Evolutionary conservation across 1,284 basidiomycete species (phyloP).

Genomic region (Cutaneotrichosporon sp.): DNA sequence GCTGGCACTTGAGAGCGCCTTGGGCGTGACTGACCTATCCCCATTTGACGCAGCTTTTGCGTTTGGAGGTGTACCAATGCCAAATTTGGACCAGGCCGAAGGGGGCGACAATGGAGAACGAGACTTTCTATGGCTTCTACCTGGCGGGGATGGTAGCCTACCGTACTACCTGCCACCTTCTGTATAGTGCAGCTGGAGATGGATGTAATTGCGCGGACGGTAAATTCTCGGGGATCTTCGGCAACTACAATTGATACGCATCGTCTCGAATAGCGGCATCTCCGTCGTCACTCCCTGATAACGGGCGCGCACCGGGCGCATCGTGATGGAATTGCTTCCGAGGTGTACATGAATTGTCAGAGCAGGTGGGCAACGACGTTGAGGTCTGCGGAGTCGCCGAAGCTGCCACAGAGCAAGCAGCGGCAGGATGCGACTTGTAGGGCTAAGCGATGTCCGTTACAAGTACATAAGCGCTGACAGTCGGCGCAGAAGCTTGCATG

Average conservation of each 20-base stretch:
- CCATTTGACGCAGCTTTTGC: conserved; percentile 3
- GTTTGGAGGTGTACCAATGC: conserved; percentile 3
- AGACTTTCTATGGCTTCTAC: conserved; percentile 6
- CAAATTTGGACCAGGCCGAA: neutral
- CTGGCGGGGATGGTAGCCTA: conserved; percentile 3
- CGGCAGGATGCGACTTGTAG: neutral
- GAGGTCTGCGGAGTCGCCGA: too few relatives aligned
- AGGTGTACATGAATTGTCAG: too few relatives aligned
- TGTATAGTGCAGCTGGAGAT: neutral
- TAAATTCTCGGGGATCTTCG: too few relatives aligned
- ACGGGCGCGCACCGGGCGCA: too few relatives aligned
- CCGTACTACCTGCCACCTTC: conserved; percentile 8
- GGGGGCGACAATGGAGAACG: neutral
- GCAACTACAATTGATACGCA: too few relatives aligned
- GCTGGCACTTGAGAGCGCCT: neutral
- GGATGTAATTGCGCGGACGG: neutral
- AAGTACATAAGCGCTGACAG: neutral
- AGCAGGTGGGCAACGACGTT: too few relatives aligned
- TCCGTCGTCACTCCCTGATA: too few relatives aligned
- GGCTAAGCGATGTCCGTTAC: neutral
- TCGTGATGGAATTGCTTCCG: too few relatives aligned
- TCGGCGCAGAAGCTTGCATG: neutral
- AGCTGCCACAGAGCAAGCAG: too few relatives aligned
- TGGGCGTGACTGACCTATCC: conserved; percentile 3
- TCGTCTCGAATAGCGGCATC: too few relatives aligned